Evolutionary conservation across 1,139 yeast genomes (phyloP).

Genomic region (Geotrichum reessii): DNA sequence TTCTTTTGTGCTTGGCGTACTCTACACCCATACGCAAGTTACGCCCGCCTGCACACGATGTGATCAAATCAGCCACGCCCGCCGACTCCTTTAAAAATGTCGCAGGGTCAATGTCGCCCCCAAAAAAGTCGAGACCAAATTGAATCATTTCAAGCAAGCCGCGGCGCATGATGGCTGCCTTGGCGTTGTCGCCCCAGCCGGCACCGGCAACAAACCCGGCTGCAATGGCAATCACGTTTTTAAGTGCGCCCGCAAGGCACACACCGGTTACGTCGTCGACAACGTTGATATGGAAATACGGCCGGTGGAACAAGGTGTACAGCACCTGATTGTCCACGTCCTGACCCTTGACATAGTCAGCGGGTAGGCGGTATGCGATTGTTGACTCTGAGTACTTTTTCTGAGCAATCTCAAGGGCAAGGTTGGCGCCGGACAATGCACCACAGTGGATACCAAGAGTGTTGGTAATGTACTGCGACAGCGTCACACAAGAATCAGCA

Average conservation of each 20-base stretch:
- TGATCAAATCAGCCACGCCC: conserved; percentile 94
- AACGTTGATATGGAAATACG: conserved; percentile 90
- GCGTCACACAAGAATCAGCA: conserved; percentile 70
- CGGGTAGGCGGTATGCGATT: conserved; percentile 73
- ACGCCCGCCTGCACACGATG: conserved; percentile 95
- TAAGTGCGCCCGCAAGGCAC: conserved; percentile 89
- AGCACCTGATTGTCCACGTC: conserved; percentile 56
- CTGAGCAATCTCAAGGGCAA: conserved; percentile 91
- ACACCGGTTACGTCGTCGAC: conserved; percentile 90
- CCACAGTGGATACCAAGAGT: conserved; percentile 84
- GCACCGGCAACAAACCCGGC: conserved; percentile 94
- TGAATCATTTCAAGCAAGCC: conserved; percentile 82
- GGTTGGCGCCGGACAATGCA: conserved; percentile 89
- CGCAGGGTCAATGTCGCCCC: conserved; percentile 54
- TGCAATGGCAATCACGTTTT: conserved; percentile 87
- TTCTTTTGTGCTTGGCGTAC: conserved; percentile 52
- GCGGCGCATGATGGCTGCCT: conserved; percentile 91
- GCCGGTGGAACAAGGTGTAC: conserved; percentile 82
- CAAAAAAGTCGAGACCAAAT: conserved; percentile 71
- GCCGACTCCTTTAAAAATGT: conserved; percentile 90
- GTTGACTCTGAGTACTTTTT: conserved; percentile 95
- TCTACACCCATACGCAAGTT: conserved; percentile 79
- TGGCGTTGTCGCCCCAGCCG: conserved; percentile 98
- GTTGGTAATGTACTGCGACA: conserved; percentile 68
- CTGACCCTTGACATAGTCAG: conserved; percentile 36